Evolutionary conservation across 2,329 filamentous ascomycete genomes (phyloP).

Genomic region (Lecanicillium sp.): DNA sequence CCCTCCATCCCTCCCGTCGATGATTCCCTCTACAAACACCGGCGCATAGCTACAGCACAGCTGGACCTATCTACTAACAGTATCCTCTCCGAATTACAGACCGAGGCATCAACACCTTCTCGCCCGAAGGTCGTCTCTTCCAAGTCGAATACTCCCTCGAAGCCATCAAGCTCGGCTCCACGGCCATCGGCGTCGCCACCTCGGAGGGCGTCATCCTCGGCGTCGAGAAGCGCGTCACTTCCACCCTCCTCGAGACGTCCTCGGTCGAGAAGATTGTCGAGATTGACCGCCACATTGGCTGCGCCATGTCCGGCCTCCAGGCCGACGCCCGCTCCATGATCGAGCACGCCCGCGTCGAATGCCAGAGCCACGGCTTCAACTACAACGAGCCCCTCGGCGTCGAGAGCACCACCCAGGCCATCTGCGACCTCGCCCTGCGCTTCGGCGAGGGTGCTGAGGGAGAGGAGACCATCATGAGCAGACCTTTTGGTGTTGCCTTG

Average conservation of each 20-base stretch:
- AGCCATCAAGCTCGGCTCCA: conserved; percentile 98
- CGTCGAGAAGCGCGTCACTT: conserved; percentile 98
- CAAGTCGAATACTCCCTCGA: conserved; percentile 99
- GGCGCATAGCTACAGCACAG: too few species aligned
- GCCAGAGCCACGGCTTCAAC: conserved; percentile 95
- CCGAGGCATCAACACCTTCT: conserved; percentile 99
- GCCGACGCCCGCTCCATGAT: conserved; percentile 97
- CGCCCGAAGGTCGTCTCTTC: conserved; percentile 97
- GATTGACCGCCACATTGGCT: conserved; percentile 97
- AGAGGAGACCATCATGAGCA: conserved; percentile 97
- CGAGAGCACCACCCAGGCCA: conserved; percentile 97
- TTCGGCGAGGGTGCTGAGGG: conserved; percentile 97
- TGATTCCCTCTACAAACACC: background rate
- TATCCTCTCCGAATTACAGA: conserved; percentile 46
- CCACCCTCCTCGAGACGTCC: conserved; percentile 91
- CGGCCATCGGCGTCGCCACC: conserved; percentile 95
- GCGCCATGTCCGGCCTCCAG: conserved; percentile 96
- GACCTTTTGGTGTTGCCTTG: conserved; percentile 93
- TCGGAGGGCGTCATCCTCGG: conserved; percentile 92
- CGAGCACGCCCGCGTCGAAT: conserved; percentile 96
- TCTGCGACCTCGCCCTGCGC: conserved; percentile 91
- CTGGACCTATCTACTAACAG: too few species aligned
- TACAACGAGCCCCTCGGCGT: conserved; percentile 93
- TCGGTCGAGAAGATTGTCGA: conserved; percentile 99
- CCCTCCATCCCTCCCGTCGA: conserved; percentile 20